Base-by-base conservation (phyloP, 2,329 filamentous ascomycete species). In the Cladosporium oxysporum region DNA sequence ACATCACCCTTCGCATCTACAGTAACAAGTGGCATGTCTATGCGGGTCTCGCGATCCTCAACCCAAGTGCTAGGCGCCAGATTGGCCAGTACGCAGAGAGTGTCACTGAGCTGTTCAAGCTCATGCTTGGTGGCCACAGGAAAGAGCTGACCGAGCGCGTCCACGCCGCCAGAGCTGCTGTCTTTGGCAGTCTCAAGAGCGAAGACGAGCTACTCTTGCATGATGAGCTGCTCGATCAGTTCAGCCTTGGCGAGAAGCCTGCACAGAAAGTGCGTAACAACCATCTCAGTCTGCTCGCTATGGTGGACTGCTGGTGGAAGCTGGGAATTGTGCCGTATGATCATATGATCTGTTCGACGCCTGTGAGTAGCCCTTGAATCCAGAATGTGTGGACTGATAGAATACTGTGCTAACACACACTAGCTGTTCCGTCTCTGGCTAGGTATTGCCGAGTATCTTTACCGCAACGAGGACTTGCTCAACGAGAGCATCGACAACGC, bases 21-120 rank as follows among this genome's bases (percentile, higher is more conserved):
- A 90, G 90, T 67, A 96, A 97, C 79, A 99, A 98, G 79, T 99
- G 96, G 96, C 96, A 99, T 82, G 95, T 99, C 66, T 99, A 99
- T 78, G 95, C 95, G 23, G 95, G 95, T 0, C 89, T 99, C 10
- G 95, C 96, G 12, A 99, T 99, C 75, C 86, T 99, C 66, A 99
- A 99, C 77, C 95, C 95, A 0, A 90, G 93, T 66, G 95, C 95
- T 3, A 91, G 91, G 77, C 86, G 90, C 78, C 95, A 99, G 80
- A 98, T 99, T 74, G 87, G 90, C 65, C 93, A 98, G 82, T 99
- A 98, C 78, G 94, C 95, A 11, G 85, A 90, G 73, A 93, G 90
- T 52, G 94, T 97, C 23, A 98, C 95, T 0, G 93, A 96, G 73
- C 84, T 99, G 23, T 99, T 93, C 84, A 98, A 97, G 80, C 85